phyloP scores from a whole-genome alignment of 1,139 yeast genomes.

The Protomyces macrosporus region DNA sequence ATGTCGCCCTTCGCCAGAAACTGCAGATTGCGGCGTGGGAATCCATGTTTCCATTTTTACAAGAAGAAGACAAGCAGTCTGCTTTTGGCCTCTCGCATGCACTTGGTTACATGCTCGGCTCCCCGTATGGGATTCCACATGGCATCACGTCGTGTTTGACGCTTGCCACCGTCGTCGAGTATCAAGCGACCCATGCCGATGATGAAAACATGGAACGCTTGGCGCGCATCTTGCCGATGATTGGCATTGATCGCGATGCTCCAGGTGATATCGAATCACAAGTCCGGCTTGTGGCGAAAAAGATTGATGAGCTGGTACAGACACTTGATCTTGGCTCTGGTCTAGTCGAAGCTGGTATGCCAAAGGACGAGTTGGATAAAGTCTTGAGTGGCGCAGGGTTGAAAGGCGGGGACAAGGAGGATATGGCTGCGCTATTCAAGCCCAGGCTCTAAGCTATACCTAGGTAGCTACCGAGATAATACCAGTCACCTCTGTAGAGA shows the following conservation, averaged over 20 bases:
- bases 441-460: background rate
- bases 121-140: conserved; percentile 22
- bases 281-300: conserved; percentile 13
- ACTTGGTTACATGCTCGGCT: conserved; percentile 23
- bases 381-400: conserved; percentile 13
- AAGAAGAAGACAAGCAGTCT: conserved; percentile 19
- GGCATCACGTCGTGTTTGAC: conserved; percentile 25
- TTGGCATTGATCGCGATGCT: background rate
- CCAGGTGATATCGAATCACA: background rate
- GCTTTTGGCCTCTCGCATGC: conserved; percentile 17
- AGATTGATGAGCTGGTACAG: conserved; percentile 1
- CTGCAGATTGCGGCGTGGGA: conserved; percentile 26
- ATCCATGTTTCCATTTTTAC: conserved; percentile 26
- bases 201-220: conserved; percentile 2
- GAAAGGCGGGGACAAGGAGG: background rate
- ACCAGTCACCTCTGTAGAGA: too few relatives aligned
- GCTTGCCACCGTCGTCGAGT: conserved; percentile 16
- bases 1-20: conserved; percentile 20
- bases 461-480: too few relatives aligned
- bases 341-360: conserved; percentile 11
- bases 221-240: conserved; percentile 1
- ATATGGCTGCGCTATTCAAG: conserved; percentile 8
- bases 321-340: conserved; percentile 8
- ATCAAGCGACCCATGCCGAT: conserved; percentile 11
- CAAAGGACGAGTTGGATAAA: background rate